phyloP scores from a whole-genome alignment of 139 green algal genomes.

The Trebouxia sp. region DNA sequence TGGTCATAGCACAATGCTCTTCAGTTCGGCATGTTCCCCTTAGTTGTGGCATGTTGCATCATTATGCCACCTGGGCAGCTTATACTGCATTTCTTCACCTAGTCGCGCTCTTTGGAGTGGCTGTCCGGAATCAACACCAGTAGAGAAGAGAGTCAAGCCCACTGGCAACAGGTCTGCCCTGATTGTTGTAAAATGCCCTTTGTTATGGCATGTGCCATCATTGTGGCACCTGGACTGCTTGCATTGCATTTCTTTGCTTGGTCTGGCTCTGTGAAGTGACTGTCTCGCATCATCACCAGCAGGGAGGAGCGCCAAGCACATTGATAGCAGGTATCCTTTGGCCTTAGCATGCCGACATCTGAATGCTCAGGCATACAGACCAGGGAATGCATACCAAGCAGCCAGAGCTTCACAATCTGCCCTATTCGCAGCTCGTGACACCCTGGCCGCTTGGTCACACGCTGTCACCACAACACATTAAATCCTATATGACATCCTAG shows the following conservation, averaged over 20 bases:
- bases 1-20: no score
- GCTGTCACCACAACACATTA: no score
- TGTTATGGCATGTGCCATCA: neutral
- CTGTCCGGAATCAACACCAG: conserved; percentile 59
- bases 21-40: no score
- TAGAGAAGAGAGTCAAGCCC: conserved; percentile 57
- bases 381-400: no score
- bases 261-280: conserved; percentile 49
- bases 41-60: neutral
- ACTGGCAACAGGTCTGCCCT: conserved; percentile 71
- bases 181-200: neutral
- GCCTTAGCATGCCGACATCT: no score
- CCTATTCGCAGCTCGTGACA: no score
- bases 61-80: neutral
- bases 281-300: conserved; percentile 59
- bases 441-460: no score
- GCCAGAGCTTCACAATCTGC: no score
- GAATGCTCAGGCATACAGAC: no score
- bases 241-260: no score
- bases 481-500: no score
- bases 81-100: no score
- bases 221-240: neutral
- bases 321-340: conserved; percentile 65
- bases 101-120: conserved; percentile 48
- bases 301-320: conserved; percentile 60